phyloP scores from a whole-genome alignment of 768 basidiomycete species.

The Suillus cothurnatus region DNA sequence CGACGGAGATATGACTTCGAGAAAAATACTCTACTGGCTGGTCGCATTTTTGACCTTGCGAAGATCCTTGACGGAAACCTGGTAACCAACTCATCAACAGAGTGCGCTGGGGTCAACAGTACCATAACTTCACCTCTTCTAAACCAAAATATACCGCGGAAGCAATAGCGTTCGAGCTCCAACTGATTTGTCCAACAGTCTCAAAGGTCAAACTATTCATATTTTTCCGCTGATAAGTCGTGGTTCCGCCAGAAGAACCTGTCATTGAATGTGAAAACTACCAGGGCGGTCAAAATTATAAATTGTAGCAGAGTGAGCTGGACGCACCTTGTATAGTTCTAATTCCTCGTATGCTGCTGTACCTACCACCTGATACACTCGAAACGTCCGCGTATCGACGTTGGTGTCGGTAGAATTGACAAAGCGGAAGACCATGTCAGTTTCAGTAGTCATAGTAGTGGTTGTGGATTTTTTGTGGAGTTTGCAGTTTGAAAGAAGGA shows the following conservation, averaged over 20 bases:
- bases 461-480: neutral
- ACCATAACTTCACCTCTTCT: conserved; percentile 38
- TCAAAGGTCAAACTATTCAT: conserved; percentile 46
- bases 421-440: conserved; percentile 43
- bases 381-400: conserved; percentile 47
- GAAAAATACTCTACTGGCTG: conserved; percentile 45
- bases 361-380: conserved; percentile 38
- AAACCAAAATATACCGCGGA: conserved; percentile 49
- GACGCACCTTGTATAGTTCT: conserved; percentile 47
- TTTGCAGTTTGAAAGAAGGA: neutral
- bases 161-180: conserved; percentile 47
- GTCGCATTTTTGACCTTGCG: conserved; percentile 49
- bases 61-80: conserved; percentile 49
- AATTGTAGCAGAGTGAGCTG: neutral
- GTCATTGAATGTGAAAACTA: conserved; percentile 50
- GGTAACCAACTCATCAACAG: neutral
- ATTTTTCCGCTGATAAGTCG: conserved; percentile 53
- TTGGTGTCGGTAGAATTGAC: conserved; percentile 30
- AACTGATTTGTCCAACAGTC: conserved; percentile 55
- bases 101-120: neutral
- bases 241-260: conserved; percentile 42
- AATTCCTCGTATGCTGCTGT: conserved; percentile 26
- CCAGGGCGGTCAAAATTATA: neutral
- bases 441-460: conserved; percentile 33
- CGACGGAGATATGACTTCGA: neutral